These are phyloP conservation scores for Pueraria montana DNA, from an alignment of 306 rosid species.

Conservation along the genomic window DNA sequence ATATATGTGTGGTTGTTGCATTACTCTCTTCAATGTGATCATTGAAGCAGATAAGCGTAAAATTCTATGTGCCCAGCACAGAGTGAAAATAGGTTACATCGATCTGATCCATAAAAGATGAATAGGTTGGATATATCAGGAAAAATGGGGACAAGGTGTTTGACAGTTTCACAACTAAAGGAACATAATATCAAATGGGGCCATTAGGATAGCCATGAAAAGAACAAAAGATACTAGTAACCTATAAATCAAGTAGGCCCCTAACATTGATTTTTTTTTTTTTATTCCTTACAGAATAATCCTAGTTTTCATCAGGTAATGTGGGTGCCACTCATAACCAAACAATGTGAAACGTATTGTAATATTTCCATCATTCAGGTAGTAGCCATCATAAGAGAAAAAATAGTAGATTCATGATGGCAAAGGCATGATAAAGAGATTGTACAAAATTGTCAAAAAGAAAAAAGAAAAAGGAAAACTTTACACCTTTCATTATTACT, in stretches of 20 bases:
- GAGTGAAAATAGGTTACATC: no score
- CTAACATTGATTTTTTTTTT: not conserved
- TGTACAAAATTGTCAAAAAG: no score
- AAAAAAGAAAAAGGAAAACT: no score
- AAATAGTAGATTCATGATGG: no score
- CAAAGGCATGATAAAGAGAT: no score
- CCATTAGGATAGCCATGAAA: constrained; percentile 44
- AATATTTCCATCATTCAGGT: constrained; percentile 48
- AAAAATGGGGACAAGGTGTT: constrained; percentile 24
- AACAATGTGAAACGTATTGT: constrained; percentile 32
- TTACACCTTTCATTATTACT: no score
- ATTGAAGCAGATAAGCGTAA: no score
- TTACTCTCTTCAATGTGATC: no score
- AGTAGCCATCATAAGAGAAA: not conserved
- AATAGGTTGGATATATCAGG: constrained; percentile 10
- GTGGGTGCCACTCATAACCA: constrained; percentile 46
- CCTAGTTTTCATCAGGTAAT: constrained; percentile 41
- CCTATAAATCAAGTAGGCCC: constrained; percentile 37
- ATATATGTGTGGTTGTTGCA: no score
- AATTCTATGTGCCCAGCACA: no score
- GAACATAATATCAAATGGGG: constrained; percentile 47
- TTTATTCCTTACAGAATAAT: constrained; percentile 16
- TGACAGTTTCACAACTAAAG: constrained; percentile 26
- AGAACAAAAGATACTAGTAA: constrained; percentile 43
- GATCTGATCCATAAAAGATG: no score